A percentile compares a stretch with the other conserved stretches of the same genome.
These are phyloP conservation scores for Cymbopogon flexuosus DNA, from an alignment of 202 grass and related monocot genomes.

Conservation along the genomic window DNA sequence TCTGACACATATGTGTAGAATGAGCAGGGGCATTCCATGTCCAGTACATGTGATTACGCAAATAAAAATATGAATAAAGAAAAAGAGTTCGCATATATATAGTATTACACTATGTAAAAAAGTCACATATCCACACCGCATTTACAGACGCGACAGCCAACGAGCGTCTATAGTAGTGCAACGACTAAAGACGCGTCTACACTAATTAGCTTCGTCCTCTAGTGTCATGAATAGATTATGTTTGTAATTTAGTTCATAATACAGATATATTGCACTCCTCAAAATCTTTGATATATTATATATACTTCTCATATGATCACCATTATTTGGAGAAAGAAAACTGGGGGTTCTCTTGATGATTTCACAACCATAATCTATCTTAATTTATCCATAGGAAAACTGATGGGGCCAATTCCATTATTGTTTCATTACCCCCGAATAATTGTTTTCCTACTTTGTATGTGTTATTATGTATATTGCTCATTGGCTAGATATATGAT, in stretches of 20 bases:
- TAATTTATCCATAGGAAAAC: not conserved
- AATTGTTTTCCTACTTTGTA: not conserved
- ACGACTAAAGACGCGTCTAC: no score
- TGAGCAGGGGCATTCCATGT: slow-evolving; percentile 26
- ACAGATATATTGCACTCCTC: not conserved
- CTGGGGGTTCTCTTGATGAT: not conserved
- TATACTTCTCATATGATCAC: not conserved
- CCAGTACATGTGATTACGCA: slow-evolving; percentile 4
- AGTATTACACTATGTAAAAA: not conserved
- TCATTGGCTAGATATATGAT: not conserved
- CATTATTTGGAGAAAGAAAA: not conserved
- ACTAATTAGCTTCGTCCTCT: not conserved
- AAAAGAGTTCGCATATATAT: not conserved
- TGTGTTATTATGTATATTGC: not conserved
- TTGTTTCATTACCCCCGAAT: not conserved
- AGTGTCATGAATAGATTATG: not conserved
- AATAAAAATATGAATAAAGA: slow-evolving; percentile 3
- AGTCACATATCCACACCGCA: no score
- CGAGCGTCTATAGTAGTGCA: no score
- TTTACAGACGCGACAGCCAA: no score
- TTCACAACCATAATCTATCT: not conserved
- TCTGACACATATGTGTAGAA: not conserved
- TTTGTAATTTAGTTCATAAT: not conserved
- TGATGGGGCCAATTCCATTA: not conserved
- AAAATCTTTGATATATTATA: not conserved